A percentile compares a stretch with the other conserved stretches of the same genome.
Conservation (phyloP, 2,329 filamentous ascomycete species). For the Fusarium incarnatum region DNA sequence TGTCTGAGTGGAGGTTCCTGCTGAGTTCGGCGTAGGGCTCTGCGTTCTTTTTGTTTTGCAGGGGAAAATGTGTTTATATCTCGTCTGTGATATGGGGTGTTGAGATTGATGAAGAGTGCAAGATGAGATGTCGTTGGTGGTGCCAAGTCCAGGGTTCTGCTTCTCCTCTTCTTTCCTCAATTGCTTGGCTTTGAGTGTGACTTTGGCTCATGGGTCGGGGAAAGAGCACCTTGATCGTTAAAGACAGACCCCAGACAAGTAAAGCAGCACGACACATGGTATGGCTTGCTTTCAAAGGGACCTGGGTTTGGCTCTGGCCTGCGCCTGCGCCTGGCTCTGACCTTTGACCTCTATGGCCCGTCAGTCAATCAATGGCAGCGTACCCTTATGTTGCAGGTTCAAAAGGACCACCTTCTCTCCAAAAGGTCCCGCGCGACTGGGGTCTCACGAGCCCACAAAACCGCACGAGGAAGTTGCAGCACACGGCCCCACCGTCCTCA, state of each 20-base stretch:
- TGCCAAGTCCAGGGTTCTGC: constrained; percentile 23
- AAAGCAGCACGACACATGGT: constrained; percentile 37
- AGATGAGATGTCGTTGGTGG: constrained; percentile 25
- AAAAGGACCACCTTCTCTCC: constrained; percentile 45
- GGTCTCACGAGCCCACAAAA: constrained; percentile 40
- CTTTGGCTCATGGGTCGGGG: constrained; percentile 24
- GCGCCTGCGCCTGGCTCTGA: constrained; percentile 15
- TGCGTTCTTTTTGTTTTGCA: constrained; percentile 5
- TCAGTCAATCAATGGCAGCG: constrained; percentile 14
- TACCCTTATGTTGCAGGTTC: constrained; percentile 35
- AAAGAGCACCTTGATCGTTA: constrained; percentile 29
- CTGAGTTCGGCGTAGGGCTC: constrained; percentile 18
- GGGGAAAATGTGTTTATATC: not conserved
- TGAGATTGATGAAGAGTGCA: constrained; percentile 3
- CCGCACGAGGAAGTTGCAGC: constrained; percentile 41
- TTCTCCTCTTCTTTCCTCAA: constrained; percentile 9
- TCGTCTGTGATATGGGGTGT: not conserved
- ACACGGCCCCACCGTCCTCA: constrained; percentile 34
- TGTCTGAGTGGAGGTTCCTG: constrained; percentile 17
- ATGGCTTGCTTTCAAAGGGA: constrained; percentile 28
- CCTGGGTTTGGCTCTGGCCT: constrained; percentile 22
- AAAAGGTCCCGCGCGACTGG: constrained; percentile 47
- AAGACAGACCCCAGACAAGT: not conserved
- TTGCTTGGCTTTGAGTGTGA: constrained; percentile 17
- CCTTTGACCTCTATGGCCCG: not conserved